Base-by-base conservation (phyloP, 768 basidiomycete genomes). In the Hysterangium stoloniferum region DNA sequence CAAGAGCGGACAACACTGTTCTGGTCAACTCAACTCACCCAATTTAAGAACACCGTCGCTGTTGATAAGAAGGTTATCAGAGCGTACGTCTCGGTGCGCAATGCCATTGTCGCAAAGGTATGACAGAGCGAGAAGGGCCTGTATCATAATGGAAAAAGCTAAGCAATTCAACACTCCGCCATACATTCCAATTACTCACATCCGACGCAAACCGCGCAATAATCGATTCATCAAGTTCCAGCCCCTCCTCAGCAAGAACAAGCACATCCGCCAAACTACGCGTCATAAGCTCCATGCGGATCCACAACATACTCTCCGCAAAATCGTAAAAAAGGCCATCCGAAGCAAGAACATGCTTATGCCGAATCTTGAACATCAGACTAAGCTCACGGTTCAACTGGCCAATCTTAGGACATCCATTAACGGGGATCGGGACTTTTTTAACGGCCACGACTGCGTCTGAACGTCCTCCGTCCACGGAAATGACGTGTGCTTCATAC, bases 221-320 rank as follows among this genome's bases (percentile, higher is more conserved):
- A 42, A 78, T 72, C 56, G 77, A 69, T 65, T 92, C 89, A 52
- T 77, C 74, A 43, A 92, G 54, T 57, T 75, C 70, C 32, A 88
- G 63, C 0, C 85, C 86, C 53, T 78, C 71, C 11, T 68, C 74
- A 6, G 77, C 77, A 17, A 89, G 64, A 13, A 71, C 77, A 13
- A 91, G 71, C 40, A 92, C 75, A 62, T 92, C 89, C 58, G 89
- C 89, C 57, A 92, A 68, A 61, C 86, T 89, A 55, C 87, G 74
- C 58, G 89, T 86, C 88, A 92, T 89, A 28, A 91, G 76, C 63
- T 90, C 87, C 89, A 92, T 92, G 55, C 82, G 71, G 43, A 92
- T 82, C 89, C 89, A 92, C 32, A 92, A 64, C 52, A 80, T 75
- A 55, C 79, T 78, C 52, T 80, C 81, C 19, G 19, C 56, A 47